Percentiles rank a stretch among this genome's conserved stretches.
Evolutionary conservation across 2,329 filamentous ascomycete species (phyloP).

Genomic region (Plectosphaerella cucumerina): DNA sequence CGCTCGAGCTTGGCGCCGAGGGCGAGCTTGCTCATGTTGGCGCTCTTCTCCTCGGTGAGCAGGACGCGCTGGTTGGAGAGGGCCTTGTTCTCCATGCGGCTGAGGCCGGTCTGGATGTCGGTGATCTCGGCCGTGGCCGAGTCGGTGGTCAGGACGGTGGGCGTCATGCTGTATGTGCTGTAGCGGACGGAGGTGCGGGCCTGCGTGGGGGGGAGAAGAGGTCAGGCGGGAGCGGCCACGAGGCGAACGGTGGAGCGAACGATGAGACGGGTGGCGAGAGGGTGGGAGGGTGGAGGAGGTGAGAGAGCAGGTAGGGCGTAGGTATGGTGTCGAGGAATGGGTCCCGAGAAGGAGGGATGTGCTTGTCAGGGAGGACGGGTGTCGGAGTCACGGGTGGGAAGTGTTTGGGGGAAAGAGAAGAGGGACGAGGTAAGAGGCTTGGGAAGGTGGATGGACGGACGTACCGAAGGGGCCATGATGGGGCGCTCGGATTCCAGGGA

Average conservation of each 20-base stretch:
- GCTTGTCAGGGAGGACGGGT: background rate
- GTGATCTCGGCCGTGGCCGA: slow-evolving; percentile 53
- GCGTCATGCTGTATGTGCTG: slow-evolving; percentile 58
- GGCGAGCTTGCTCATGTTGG: slow-evolving; percentile 79
- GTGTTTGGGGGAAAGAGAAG: slow-evolving; percentile 3
- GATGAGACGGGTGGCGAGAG: slow-evolving; percentile 4
- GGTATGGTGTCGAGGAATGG: slow-evolving; percentile 6
- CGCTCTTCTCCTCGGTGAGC: slow-evolving; percentile 73
- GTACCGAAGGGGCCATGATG: slow-evolving; percentile 60
- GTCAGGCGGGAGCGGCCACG: slow-evolving; percentile 3
- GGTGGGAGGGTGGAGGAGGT: slow-evolving; percentile 5
- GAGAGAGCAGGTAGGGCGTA: no score
- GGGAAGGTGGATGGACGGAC: slow-evolving; percentile 22
- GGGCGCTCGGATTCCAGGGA: slow-evolving; percentile 58
- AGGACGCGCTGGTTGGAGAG: slow-evolving; percentile 77
- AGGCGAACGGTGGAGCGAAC: background rate
- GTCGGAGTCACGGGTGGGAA: slow-evolving; percentile 4
- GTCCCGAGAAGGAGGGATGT: slow-evolving; percentile 2
- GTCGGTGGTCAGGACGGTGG: slow-evolving; percentile 48
- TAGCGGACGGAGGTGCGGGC: slow-evolving; percentile 51
- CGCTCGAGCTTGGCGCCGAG: slow-evolving; percentile 88
- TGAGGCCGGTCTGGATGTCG: slow-evolving; percentile 74
- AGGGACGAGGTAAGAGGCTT: slow-evolving; percentile 9
- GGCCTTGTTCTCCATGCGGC: slow-evolving; percentile 86
- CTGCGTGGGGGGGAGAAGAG: slow-evolving; percentile 22